Percentiles rank a stretch among this genome's conserved stretches.
phyloP scores from a whole-genome alignment of 2,329 filamentous ascomycete genomes.

The Pyricularia pennisetigena region DNA sequence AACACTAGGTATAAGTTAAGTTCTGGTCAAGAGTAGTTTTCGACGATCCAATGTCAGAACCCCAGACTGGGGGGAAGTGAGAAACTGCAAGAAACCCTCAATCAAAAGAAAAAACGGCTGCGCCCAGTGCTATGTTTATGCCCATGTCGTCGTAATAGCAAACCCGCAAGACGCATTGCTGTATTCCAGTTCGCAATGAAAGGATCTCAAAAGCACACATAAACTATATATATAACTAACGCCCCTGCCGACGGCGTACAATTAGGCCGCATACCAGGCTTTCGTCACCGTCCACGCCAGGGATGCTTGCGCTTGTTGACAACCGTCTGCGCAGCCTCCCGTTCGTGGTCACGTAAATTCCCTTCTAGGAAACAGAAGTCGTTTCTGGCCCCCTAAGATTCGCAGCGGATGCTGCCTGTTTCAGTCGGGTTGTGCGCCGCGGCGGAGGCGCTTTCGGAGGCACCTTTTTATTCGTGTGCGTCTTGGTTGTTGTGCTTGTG shows the following conservation, averaged over 20 bases:
- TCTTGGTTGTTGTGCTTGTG: slow-evolving; percentile 1
- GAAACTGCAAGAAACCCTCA: background rate
- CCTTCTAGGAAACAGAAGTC: slow-evolving; percentile 5
- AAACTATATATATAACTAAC: background rate
- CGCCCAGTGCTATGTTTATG: background rate
- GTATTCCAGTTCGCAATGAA: background rate
- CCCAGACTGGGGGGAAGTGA: background rate
- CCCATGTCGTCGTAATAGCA: background rate
- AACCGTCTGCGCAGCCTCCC: background rate
- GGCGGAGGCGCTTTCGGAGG: slow-evolving; percentile 14
- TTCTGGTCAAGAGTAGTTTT: background rate
- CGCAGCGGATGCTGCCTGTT: slow-evolving; percentile 9
- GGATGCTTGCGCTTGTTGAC: background rate
- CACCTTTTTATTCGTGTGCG: slow-evolving; percentile 11
- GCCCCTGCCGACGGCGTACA: background rate
- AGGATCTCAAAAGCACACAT: background rate
- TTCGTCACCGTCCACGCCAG: background rate
- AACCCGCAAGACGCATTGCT: background rate
- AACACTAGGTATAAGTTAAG: background rate
- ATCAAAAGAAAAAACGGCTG: background rate
- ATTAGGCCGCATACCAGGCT: slow-evolving; percentile 1
- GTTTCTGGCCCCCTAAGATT: slow-evolving; percentile 8
- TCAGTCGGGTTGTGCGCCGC: slow-evolving; percentile 10
- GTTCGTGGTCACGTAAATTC: background rate
- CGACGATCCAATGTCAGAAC: background rate